Percentiles rank a stretch among this genome's conserved stretches.
Evolutionary conservation across 345 rosid genomes (phyloP).

Genomic region (Hypericum androsaemum): DNA sequence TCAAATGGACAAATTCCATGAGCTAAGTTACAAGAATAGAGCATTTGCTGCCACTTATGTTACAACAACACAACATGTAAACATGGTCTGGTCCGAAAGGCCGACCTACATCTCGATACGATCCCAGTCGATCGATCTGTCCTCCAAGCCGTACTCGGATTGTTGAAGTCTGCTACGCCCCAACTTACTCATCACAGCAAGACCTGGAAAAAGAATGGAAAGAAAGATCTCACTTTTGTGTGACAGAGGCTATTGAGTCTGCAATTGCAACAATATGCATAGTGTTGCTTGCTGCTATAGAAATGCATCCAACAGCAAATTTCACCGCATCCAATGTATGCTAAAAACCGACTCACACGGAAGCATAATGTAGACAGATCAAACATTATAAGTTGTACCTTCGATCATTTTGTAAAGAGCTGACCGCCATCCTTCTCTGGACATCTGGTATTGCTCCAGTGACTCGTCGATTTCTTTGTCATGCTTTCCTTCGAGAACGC

Average conservation of each 20-base stretch:
- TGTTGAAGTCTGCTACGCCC: neutral
- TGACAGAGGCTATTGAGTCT: too few relatives aligned
- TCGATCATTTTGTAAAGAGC: constrained; percentile 2
- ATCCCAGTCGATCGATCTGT: neutral
- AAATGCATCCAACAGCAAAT: too few relatives aligned
- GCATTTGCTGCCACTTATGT: too few relatives aligned
- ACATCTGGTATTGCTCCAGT: constrained; percentile 1
- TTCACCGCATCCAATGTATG: too few relatives aligned
- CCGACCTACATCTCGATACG: neutral
- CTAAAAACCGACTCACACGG: too few relatives aligned
- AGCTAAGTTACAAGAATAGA: too few relatives aligned
- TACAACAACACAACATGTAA: too few relatives aligned
- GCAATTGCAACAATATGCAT: too few relatives aligned
- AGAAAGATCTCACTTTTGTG: neutral
- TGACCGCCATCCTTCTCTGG: constrained; percentile 6
- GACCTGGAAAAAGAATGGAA: neutral
- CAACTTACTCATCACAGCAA: constrained; percentile 2
- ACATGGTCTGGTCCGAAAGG: neutral
- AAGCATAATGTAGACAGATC: neutral
- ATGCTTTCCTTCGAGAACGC: neutral
- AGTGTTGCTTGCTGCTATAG: too few relatives aligned
- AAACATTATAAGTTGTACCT: neutral
- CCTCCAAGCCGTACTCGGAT: neutral
- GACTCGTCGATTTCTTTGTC: constrained; percentile 4
- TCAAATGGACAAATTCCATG: too few relatives aligned